These are phyloP conservation scores for Pythium utonaiense DNA, from an alignment of 352 stramenopile species.

Conservation along the genomic window DNA sequence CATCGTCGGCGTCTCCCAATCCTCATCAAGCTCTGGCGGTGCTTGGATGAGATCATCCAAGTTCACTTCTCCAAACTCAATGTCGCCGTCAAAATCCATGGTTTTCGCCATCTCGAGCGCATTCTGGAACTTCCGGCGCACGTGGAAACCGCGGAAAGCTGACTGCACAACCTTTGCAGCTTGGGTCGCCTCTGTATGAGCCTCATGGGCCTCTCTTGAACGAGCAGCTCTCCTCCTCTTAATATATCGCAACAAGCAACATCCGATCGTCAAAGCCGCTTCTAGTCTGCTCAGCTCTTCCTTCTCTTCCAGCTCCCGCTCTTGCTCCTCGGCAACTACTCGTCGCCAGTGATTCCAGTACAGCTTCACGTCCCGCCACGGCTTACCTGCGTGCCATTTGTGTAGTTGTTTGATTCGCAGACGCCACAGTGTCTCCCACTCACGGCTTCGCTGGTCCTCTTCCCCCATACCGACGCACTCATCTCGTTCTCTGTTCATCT, in stretches of 20 bases:
- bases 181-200: constrained; percentile 15
- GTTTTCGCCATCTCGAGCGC: constrained; percentile 46
- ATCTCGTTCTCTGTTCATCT: background rate
- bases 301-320: background rate
- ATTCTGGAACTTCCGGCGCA: constrained; percentile 61
- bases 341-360: background rate
- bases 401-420: constrained; percentile 13
- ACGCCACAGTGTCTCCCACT: constrained; percentile 8
- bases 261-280: background rate
- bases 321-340: background rate
- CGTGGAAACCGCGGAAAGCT: constrained; percentile 62
- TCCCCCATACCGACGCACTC: constrained; percentile 1
- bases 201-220: background rate
- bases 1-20: constrained; percentile 52
- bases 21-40: constrained; percentile 53
- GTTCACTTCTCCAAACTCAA: constrained; percentile 47
- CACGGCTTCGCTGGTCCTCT: constrained; percentile 12
- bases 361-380: background rate
- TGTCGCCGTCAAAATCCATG: constrained; percentile 21
- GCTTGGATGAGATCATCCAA: constrained; percentile 53
- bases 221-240: background rate
- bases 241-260: background rate
- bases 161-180: constrained; percentile 60
- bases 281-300: background rate
- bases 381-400: background rate